These are phyloP conservation scores for Globisporangium irregulare DNA, from an alignment of 352 stramenopile species.

Conservation along the genomic window DNA sequence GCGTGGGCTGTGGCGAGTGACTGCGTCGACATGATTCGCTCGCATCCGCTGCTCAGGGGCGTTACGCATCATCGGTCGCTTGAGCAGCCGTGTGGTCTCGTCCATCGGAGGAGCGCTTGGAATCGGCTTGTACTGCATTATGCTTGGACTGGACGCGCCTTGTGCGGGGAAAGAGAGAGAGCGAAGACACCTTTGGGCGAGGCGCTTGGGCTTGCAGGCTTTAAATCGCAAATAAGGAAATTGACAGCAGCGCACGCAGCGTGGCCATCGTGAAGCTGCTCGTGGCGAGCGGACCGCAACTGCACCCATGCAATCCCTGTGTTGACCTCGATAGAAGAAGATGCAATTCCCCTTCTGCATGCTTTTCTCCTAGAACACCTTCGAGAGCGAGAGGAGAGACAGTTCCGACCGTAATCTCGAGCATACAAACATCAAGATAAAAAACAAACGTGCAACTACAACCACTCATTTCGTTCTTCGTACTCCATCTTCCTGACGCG, in stretches of 20 bases:
- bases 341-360: not conserved
- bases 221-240: not conserved
- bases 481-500: constrained; percentile 2
- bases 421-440: not conserved
- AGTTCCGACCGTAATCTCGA: not conserved
- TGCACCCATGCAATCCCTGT: not conserved
- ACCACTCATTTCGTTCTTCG: not conserved
- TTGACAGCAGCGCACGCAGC: not conserved
- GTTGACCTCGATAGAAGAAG: not conserved
- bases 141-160: not conserved
- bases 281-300: not conserved
- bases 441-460: not conserved
- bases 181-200: not conserved
- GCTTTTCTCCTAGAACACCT: not conserved
- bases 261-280: not conserved
- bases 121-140: not conserved
- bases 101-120: constrained; percentile 1
- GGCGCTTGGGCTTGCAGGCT: not conserved
- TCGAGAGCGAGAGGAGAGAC: not conserved
- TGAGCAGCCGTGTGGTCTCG: constrained; percentile 4
- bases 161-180: not conserved
- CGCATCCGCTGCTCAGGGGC: not conserved
- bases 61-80: not conserved
- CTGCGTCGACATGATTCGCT: not conserved
- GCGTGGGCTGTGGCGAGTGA: not conserved